These are phyloP conservation scores for Aureobasidium sp. DNA, from an alignment of 2,329 filamentous ascomycete genomes.

Conservation along the genomic window DNA sequence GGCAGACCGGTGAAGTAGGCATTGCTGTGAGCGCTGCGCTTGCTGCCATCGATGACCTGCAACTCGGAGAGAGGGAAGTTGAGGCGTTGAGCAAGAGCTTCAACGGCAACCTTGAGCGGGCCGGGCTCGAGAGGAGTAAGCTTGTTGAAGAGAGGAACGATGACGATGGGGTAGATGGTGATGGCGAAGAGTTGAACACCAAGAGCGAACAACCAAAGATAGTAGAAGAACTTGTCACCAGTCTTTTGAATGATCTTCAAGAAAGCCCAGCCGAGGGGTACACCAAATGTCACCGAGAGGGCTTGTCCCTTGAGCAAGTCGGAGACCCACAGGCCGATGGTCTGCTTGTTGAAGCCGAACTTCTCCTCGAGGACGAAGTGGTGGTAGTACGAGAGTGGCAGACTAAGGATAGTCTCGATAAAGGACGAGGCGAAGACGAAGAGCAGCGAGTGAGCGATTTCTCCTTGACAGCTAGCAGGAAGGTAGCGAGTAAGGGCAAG, in stretches of 20 bases:
- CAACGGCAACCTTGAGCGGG: constrained; percentile 78
- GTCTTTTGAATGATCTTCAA: constrained; percentile 91
- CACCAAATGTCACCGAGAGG: constrained; percentile 69
- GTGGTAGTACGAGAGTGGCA: constrained; percentile 83
- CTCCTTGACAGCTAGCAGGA: constrained; percentile 73
- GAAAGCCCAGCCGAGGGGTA: constrained; percentile 86
- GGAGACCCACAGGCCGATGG: constrained; percentile 74
- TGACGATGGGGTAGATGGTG: constrained; percentile 90
- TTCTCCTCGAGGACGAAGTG: constrained; percentile 94
- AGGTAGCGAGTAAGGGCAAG: constrained; percentile 65
- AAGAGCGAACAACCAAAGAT: constrained; percentile 89
- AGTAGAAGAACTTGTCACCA: constrained; percentile 93
- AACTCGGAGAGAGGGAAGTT: constrained; percentile 89
- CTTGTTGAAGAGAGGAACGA: constrained; percentile 96
- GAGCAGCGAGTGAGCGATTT: constrained; percentile 87
- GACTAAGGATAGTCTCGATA: constrained; percentile 68
- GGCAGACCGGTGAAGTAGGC: constrained; percentile 95
- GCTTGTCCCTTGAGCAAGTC: constrained; percentile 90
- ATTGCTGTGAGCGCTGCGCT: constrained; percentile 81
- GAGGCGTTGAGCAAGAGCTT: constrained; percentile 72
- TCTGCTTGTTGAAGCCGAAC: constrained; percentile 99
- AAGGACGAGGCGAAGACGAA: constrained; percentile 86
- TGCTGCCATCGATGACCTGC: constrained; percentile 90
- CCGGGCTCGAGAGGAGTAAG: constrained; percentile 85
- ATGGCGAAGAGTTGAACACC: constrained; percentile 89